These are phyloP conservation scores for Monilinia aucupariae DNA, from an alignment of 2,329 filamentous ascomycete species.

Conservation along the genomic window DNA sequence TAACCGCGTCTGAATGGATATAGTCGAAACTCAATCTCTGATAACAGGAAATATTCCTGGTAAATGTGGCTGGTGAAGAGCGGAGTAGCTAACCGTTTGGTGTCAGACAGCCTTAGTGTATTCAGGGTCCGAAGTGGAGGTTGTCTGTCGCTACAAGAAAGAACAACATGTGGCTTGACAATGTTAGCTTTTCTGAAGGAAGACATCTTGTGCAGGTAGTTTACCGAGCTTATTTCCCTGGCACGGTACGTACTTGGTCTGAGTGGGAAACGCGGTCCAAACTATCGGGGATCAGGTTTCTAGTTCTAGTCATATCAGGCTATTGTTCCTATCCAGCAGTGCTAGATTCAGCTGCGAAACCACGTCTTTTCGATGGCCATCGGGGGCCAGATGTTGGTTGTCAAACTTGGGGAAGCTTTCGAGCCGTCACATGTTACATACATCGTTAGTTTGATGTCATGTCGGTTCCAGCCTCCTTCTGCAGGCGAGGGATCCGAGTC, in stretches of 20 bases:
- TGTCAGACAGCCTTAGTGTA: background rate
- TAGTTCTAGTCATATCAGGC: background rate
- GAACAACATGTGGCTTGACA: background rate
- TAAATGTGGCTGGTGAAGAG: conserved; percentile 1
- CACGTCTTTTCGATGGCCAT: background rate
- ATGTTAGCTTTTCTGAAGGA: background rate
- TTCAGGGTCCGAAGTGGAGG: background rate
- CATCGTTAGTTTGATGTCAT: conserved; percentile 14
- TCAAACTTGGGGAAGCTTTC: background rate
- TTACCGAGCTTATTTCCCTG: background rate
- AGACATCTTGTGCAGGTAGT: background rate
- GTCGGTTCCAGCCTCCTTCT: background rate
- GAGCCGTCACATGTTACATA: background rate
- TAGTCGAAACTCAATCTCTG: background rate
- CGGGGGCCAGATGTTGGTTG: conserved; percentile 1
- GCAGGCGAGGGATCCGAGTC: background rate
- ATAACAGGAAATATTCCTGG: conserved; percentile 13
- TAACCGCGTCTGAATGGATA: conserved; percentile 1
- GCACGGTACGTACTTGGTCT: background rate
- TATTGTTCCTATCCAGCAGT: too few relatives aligned
- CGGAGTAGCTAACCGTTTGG: background rate
- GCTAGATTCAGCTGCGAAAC: too few relatives aligned
- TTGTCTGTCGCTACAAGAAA: background rate
- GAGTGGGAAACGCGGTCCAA: background rate
- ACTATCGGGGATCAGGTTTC: background rate